These are phyloP conservation scores for Gracilaria gracilis DNA, from an alignment of 23 red algal species.

Conservation along the genomic window DNA sequence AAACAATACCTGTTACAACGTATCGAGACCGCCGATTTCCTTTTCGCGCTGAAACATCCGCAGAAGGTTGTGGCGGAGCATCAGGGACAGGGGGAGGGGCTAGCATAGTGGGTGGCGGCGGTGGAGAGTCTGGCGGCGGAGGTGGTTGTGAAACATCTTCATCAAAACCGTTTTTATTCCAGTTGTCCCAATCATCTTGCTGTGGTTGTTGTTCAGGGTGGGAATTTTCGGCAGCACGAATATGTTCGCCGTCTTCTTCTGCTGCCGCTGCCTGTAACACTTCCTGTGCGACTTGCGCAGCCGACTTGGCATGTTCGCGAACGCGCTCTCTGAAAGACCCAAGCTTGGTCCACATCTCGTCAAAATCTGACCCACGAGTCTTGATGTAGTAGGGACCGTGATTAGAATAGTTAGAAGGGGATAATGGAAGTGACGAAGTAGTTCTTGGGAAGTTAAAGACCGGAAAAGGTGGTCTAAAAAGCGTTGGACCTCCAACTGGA, in stretches of 20 bases:
- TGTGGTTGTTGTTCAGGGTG: not conserved
- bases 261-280: slow-evolving; percentile 55
- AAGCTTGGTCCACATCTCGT: slow-evolving; percentile 53
- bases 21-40: slow-evolving; percentile 10
- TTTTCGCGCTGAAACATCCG: not conserved
- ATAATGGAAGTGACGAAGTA: not conserved
- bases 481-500: not conserved
- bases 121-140: not conserved
- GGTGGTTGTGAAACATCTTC: not conserved
- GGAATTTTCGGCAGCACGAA: not conserved
- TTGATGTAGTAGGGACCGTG: not conserved
- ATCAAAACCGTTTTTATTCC: slow-evolving; percentile 20
- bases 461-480: not conserved
- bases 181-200: slow-evolving; percentile 17
- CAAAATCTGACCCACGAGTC: too few relatives aligned
- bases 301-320: slow-evolving; percentile 65
- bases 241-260: slow-evolving; percentile 28
- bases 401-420: not conserved
- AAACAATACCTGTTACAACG: slow-evolving; percentile 9
- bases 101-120: not conserved
- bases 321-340: slow-evolving; percentile 62
- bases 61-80: not conserved
- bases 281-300: slow-evolving; percentile 62
- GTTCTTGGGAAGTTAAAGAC: not conserved
- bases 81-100: slow-evolving; percentile 1